Evolutionary conservation across 2,329 filamentous ascomycete species (phyloP).

Genomic region (Juglanconis juglandina): DNA sequence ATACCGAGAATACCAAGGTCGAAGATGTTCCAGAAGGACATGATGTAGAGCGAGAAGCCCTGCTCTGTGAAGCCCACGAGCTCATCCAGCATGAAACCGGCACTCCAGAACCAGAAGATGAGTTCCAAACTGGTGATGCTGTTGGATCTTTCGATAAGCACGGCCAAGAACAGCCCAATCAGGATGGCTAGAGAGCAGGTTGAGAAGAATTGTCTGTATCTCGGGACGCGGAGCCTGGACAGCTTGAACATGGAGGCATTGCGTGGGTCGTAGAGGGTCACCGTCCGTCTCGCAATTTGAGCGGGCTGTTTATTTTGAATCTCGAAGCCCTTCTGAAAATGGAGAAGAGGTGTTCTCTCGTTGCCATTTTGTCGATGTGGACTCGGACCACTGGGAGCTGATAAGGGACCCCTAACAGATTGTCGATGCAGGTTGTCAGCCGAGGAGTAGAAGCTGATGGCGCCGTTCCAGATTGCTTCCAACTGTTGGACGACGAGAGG

Average conservation of each 20-base stretch:
- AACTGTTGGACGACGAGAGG: constrained; percentile 89
- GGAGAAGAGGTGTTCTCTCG: constrained; percentile 50
- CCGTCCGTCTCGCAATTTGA: constrained; percentile 62
- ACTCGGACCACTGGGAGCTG: constrained; percentile 19
- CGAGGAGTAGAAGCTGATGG: constrained; percentile 88
- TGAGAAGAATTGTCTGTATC: constrained; percentile 86
- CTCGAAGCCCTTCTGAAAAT: constrained; percentile 31
- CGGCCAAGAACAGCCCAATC: constrained; percentile 79
- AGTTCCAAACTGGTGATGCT: constrained; percentile 82
- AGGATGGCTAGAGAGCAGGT: constrained; percentile 83
- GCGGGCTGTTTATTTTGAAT: constrained; percentile 27
- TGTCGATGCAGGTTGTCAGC: constrained; percentile 79
- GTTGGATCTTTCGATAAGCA: constrained; percentile 70
- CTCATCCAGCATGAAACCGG: constrained; percentile 94
- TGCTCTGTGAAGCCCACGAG: constrained; percentile 95
- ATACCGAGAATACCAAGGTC: constrained; percentile 85
- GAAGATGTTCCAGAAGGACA: constrained; percentile 97
- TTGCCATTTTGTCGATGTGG: constrained; percentile 30
- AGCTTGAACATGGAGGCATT: constrained; percentile 90
- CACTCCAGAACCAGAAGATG: constrained; percentile 96
- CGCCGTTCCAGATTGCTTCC: constrained; percentile 96
- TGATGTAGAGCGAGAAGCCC: constrained; percentile 92
- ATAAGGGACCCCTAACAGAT: constrained; percentile 25
- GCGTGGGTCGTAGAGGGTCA: constrained; percentile 83
- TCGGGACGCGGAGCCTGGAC: constrained; percentile 82